Evolutionary conservation across 345 rosid species (phyloP).

Genomic region (Theobroma cacao): DNA sequence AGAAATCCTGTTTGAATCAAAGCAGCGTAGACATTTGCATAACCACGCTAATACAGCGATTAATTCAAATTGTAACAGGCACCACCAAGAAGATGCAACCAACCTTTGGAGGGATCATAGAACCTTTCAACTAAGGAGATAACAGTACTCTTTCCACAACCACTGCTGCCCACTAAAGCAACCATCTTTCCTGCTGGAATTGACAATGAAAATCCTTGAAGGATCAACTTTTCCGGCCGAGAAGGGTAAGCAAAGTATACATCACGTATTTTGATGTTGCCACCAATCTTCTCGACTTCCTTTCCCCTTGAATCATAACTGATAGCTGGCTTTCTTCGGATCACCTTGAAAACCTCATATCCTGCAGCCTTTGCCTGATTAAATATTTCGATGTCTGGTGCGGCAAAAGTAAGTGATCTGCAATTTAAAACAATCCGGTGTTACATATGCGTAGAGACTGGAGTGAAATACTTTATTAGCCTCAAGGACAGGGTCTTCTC

Average conservation of each 20-base stretch:
- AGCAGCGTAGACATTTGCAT: background rate
- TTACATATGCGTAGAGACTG: background rate
- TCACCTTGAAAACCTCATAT: slow-evolving; percentile 48
- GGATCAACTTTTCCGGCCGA: slow-evolving; percentile 41
- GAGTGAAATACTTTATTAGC: background rate
- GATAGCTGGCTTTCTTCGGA: slow-evolving; percentile 42
- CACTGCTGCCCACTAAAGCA: slow-evolving; percentile 62
- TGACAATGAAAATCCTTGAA: slow-evolving; percentile 50
- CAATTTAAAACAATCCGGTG: background rate
- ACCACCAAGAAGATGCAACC: background rate
- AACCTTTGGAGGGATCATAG: slow-evolving; percentile 59
- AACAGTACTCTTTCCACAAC: slow-evolving; percentile 64
- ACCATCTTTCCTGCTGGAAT: slow-evolving; percentile 59
- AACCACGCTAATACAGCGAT: background rate
- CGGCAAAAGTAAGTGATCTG: slow-evolving; percentile 64
- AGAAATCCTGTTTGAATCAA: background rate
- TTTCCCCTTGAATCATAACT: slow-evolving; percentile 26
- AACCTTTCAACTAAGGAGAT: slow-evolving; percentile 58
- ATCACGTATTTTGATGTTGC: slow-evolving; percentile 42
- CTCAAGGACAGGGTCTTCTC: slow-evolving; percentile 1
- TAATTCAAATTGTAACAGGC: background rate
- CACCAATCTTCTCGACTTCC: slow-evolving; percentile 28
- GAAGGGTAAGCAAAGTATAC: slow-evolving; percentile 59
- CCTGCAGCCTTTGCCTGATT: slow-evolving; percentile 71
- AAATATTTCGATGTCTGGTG: slow-evolving; percentile 69